These are phyloP conservation scores for Candida krabiensis DNA, from an alignment of 805 yeast species.

Conservation along the genomic window DNA sequence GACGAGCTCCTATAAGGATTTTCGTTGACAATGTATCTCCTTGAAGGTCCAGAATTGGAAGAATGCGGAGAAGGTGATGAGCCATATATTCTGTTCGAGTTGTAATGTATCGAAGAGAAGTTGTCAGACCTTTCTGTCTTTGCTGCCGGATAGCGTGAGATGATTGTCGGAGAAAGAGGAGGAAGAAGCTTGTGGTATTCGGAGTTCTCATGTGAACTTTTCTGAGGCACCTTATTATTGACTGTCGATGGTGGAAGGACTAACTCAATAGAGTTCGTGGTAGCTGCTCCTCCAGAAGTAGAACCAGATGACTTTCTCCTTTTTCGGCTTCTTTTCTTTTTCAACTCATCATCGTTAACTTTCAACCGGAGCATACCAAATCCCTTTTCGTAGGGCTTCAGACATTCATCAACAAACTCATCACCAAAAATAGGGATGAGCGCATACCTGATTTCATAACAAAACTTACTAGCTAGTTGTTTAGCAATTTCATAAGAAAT, in stretches of 20 bases:
- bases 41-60: neutral
- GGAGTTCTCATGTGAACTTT: too few species aligned
- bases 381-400: slow-evolving; percentile 58
- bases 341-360: slow-evolving; percentile 28
- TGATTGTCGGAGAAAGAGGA: slow-evolving; percentile 16
- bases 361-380: slow-evolving; percentile 60
- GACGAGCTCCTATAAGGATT: slow-evolving; percentile 2
- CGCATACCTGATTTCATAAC: slow-evolving; percentile 73
- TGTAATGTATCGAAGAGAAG: neutral
- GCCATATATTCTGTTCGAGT: slow-evolving; percentile 1
- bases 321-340: slow-evolving; percentile 22
- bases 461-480: slow-evolving; percentile 67
- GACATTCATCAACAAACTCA: slow-evolving; percentile 60
- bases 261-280: slow-evolving; percentile 1
- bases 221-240: slow-evolving; percentile 4
- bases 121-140: neutral
- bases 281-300: neutral
- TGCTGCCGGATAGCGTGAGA: slow-evolving; percentile 9
- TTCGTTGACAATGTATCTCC: neutral
- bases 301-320: slow-evolving; percentile 15
- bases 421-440: slow-evolving; percentile 80
- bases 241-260: slow-evolving; percentile 1
- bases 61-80: slow-evolving; percentile 6
- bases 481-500: slow-evolving; percentile 69
- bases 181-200: slow-evolving; percentile 16